A percentile compares a stretch with the other conserved stretches of the same genome.
phyloP scores from a whole-genome alignment of 345 rosid genomes.

The Citrus medica region DNA sequence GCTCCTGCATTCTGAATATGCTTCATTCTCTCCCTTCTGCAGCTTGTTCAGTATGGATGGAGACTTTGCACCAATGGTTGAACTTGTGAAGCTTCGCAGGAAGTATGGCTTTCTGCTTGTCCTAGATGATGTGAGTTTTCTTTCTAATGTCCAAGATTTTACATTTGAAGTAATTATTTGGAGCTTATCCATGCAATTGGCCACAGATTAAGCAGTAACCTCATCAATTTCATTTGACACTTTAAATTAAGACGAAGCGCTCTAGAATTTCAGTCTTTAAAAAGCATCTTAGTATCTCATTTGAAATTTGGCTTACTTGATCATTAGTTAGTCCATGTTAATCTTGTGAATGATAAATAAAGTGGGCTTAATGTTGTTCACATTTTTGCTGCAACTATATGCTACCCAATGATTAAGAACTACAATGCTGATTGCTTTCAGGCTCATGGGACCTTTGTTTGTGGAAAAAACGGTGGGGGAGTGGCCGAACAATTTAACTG shows the following conservation, averaged over 20 bases:
- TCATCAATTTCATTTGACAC: neutral
- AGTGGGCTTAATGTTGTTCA: neutral
- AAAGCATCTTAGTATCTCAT: neutral
- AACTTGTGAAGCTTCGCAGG: conserved; percentile 69
- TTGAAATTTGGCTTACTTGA: neutral
- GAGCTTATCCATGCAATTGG: neutral
- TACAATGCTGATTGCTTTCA: conserved; percentile 23
- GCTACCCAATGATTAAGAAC: neutral
- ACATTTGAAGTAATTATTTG: conserved; percentile 4
- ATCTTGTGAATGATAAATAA: neutral
- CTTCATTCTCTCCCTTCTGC: conserved; percentile 16
- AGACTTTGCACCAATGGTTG: conserved; percentile 91
- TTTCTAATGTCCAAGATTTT: neutral
- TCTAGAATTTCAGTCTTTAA: neutral
- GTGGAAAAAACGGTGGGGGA: conserved; percentile 91
- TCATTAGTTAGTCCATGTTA: neutral
- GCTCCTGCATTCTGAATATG: neutral
- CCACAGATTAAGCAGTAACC: neutral
- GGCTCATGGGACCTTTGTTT: conserved; percentile 98
- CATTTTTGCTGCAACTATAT: neutral
- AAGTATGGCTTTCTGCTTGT: conserved; percentile 75
- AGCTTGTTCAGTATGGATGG: conserved; percentile 99
- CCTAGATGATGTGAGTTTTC: conserved; percentile 82
- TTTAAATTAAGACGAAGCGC: neutral
- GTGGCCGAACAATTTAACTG: conserved; percentile 85